These are phyloP conservation scores for Mycena indigotica DNA, from an alignment of 768 basidiomycete species.

Conservation along the genomic window DNA sequence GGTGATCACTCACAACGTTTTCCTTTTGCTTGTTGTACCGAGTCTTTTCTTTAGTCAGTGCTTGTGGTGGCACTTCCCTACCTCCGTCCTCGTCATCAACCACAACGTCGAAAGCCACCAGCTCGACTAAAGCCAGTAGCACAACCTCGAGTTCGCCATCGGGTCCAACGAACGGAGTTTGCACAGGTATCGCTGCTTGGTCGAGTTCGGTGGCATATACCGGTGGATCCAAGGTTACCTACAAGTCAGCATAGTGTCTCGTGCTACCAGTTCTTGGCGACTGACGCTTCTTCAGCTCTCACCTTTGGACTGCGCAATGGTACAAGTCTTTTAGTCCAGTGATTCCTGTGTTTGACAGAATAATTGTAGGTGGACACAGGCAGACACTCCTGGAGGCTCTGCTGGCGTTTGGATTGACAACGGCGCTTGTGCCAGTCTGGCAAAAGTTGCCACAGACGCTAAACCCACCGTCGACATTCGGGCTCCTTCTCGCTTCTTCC, in stretches of 20 bases:
- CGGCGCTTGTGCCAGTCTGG: conserved; percentile 47
- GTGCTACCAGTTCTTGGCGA: too few relatives aligned
- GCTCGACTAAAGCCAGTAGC: conserved; percentile 22
- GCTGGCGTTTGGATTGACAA: conserved; percentile 60
- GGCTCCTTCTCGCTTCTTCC: conserved; percentile 34
- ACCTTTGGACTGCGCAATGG: conserved; percentile 55
- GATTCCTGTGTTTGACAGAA: background rate
- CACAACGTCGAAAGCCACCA: conserved; percentile 5
- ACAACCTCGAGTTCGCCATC: conserved; percentile 29
- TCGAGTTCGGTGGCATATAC: conserved; percentile 46
- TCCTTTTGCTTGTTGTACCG: too few relatives aligned
- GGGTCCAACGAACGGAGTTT: conserved; percentile 37
- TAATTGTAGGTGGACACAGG: conserved; percentile 50
- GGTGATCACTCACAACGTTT: too few relatives aligned
- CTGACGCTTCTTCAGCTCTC: conserved; percentile 31
- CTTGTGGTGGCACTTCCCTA: conserved; percentile 43
- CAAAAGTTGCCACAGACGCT: background rate
- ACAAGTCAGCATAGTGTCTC: too few relatives aligned
- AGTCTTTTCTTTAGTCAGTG: conserved; percentile 45
- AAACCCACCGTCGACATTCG: conserved; percentile 2
- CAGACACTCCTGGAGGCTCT: conserved; percentile 54
- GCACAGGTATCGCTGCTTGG: conserved; percentile 57
- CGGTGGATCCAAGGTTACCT: conserved; percentile 55
- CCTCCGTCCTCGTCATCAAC: conserved; percentile 22
- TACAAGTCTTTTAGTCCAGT: background rate